Evolutionary conservation across 148 eudicot genomes (phyloP), one percentile per base, ranked within the genome.

Genomic region (Vaccinium vitisidaea): DNA sequence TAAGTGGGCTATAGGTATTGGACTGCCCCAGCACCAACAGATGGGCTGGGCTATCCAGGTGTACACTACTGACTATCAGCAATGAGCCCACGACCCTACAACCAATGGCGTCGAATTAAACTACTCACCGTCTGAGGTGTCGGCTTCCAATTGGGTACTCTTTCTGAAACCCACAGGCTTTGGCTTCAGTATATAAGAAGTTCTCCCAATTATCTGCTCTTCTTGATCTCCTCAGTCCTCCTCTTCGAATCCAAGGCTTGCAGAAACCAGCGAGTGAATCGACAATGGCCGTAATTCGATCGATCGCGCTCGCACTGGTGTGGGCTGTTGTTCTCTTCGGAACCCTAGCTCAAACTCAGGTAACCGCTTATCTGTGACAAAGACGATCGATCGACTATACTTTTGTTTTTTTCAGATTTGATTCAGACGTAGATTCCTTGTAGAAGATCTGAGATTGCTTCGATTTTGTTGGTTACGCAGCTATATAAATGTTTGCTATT

Each of bases 331-430:
- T 88, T 79, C 48, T 94, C 82, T 55, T 90, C 82, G 94, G 87
- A 87, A 85, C 94, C 81, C 84, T 94, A 79, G 80, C 91, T 87
- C 86, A 87, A 70, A 77, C 89, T 88, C 92, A 93, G 95, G 98
- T 91, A 84, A 65, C 59, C 79, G 4, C 14, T 16, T 75, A n/a
- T 80, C 53, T 16, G 2, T 30, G 3, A 14, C 56, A 0, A 18
- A 52, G 23, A 30, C 43, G 23, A 10, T 19, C 74, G 74, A 71
- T 69, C 23, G 69, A 53, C 39, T 14, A 23, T 9, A 8, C 13
- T 55, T 0, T 2, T 67, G 19, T 80, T 39, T 36, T 32, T 36
- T 52, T 16, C 69, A 11, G 76, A 79, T 84, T 70, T 53, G 83
- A 79, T 52, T 43, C n/a, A n/a, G 13, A 43, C 32, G 30, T 18